These are phyloP conservation scores for Ophiosphaerella herpotricha DNA, from an alignment of 2,329 filamentous ascomycete species.

Conservation along the genomic window DNA sequence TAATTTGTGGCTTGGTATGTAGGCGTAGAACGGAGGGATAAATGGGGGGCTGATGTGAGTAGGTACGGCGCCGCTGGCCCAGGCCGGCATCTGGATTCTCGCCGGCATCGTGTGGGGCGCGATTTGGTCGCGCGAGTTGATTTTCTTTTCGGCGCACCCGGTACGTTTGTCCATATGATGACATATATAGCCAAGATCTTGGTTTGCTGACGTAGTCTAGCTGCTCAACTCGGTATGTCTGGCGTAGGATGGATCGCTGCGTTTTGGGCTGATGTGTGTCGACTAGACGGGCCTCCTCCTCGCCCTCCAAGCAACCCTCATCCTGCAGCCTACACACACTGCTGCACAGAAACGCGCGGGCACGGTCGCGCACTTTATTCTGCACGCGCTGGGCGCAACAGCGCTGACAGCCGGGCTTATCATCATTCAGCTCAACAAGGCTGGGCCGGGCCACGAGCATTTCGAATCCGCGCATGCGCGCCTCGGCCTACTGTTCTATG, in stretches of 20 bases:
- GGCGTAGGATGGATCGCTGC: too few species aligned
- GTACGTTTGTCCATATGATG: slow-evolving; percentile 55
- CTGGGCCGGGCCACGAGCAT: slow-evolving; percentile 67
- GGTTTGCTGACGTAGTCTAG: slow-evolving; percentile 26
- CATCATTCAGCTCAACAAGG: slow-evolving; percentile 85
- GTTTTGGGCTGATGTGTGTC: too few species aligned
- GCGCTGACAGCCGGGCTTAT: slow-evolving; percentile 67
- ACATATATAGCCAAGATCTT: too few species aligned
- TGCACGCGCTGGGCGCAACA: slow-evolving; percentile 70
- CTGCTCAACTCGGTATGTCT: slow-evolving; percentile 56
- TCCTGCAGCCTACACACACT: slow-evolving; percentile 86
- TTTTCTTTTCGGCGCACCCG: slow-evolving; percentile 88
- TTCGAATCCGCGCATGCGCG: slow-evolving; percentile 83
- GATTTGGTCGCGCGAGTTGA: slow-evolving; percentile 71
- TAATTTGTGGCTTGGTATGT: slow-evolving; percentile 76
- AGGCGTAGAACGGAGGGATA: too few species aligned
- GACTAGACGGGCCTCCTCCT: slow-evolving; percentile 67
- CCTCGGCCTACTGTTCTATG: slow-evolving; percentile 76
- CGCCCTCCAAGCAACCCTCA: slow-evolving; percentile 77
- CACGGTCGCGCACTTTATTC: slow-evolving; percentile 67
- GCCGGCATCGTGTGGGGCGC: slow-evolving; percentile 76
- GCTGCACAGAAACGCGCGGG: slow-evolving; percentile 71
- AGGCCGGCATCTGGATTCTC: slow-evolving; percentile 77
- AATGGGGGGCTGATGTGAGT: neutral
- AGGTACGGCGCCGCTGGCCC: slow-evolving; percentile 83